Base-by-base conservation (phyloP, 2,329 filamentous ascomycete species). In the Pseudopyricularia cyperi region DNA sequence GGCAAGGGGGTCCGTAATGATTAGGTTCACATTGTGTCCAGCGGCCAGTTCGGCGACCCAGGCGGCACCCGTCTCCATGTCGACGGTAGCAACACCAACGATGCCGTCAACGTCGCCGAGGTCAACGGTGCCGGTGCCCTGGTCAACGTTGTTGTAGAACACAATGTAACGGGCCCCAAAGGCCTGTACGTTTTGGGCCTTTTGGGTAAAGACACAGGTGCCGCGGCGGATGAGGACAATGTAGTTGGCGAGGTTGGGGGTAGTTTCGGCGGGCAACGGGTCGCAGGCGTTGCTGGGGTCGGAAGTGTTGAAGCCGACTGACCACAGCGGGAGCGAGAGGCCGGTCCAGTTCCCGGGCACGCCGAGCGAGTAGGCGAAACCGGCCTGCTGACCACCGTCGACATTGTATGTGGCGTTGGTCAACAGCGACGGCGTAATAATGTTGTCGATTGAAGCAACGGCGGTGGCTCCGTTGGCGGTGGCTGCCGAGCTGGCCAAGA, bases 201-300 rank as follows among this genome's bases (percentile, higher is more conserved):
- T 83, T 12, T 69, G 58, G 2, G 68, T 66, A 54, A 81, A 82
- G 0, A 70, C 70, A 61, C 50, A 84, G 8, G 65, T 72, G 48
- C 80, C 80, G 24, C 79, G 73, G 47, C 76, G 76, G 37, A 85
- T 68, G 8, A 85, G 71, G 3, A 82, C 79, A 35, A 85, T 74
- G 49, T 75, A 68, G 24, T 68, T 67, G 46, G 73, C 74, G 15
- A 86, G 68, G 56, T 83, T 74, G 1, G 79, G 77, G 7, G 39
- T 44, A 0, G 76, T 79, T 54, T 69, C 66, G 14, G 65, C 69
- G 2, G 78, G 76, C 37, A 74, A 71, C 7, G 74, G 62, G 2
- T 68, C 60, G 59, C 82, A 85, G 11, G 67, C 78, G 55, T 77
- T 72, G 37, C 72, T 67, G 0, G 66, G 56, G 30, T 73, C 67